Conservation (phyloP, 495 filamentous ascomycete genomes). For the Hyaloscypha finlandica region DNA sequence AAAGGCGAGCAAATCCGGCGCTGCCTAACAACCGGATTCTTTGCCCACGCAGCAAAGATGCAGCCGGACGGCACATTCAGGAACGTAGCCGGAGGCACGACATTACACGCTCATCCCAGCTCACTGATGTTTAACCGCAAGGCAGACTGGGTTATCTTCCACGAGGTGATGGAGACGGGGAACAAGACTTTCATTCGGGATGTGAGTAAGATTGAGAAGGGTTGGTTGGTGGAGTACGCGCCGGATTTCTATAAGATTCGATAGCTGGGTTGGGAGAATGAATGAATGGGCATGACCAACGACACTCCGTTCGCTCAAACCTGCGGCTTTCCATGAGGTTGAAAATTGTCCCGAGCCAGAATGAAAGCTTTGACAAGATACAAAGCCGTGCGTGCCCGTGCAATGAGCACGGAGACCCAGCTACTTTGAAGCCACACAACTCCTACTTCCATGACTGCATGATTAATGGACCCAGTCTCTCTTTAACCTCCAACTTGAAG, state of each 20-base stretch:
- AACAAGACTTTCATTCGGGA: conserved; percentile 91
- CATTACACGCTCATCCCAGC: conserved; percentile 86
- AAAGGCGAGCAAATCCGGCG: conserved; percentile 74
- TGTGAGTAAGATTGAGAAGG: conserved; percentile 87
- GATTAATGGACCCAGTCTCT: too few species aligned
- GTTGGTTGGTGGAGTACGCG: conserved; percentile 88
- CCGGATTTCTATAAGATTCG: conserved; percentile 74
- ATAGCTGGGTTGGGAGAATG: not conserved
- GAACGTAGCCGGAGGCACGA: conserved; percentile 71
- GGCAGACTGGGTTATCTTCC: conserved; percentile 97
- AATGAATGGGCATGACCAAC: not conserved
- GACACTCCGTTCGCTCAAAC: too few species aligned
- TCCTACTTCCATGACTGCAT: too few species aligned
- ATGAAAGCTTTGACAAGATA: too few species aligned
- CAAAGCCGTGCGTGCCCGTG: too few species aligned
- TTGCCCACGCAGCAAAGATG: conserved; percentile 95
- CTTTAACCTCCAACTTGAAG: too few species aligned
- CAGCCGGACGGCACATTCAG: conserved; percentile 90
- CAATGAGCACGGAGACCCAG: too few species aligned
- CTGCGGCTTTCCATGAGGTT: too few species aligned
- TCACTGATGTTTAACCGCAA: conserved; percentile 97
- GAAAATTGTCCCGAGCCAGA: too few species aligned
- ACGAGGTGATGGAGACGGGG: conserved; percentile 91
- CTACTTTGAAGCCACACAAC: too few species aligned
- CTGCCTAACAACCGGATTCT: conserved; percentile 90